These are phyloP conservation scores for Chytridium lagenaria DNA, from an alignment of 371 early-diverging fungal species.

Conservation along the genomic window DNA sequence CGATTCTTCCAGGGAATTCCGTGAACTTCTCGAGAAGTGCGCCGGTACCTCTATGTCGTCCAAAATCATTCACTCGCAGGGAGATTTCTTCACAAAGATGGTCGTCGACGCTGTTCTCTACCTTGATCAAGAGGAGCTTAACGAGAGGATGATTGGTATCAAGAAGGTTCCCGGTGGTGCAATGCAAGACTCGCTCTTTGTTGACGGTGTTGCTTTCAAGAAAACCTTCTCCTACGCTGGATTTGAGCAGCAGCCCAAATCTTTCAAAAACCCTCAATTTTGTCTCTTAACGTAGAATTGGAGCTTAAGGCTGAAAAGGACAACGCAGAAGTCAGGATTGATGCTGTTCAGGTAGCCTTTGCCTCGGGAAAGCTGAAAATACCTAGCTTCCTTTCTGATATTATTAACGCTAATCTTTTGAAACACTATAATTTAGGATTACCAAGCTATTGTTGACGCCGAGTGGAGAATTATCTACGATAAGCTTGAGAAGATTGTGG, in stretches of 20 bases:
- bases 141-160: constrained; percentile 95
- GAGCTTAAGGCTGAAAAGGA: constrained; percentile 99
- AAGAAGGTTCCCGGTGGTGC: constrained; percentile 99
- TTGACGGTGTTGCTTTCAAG: constrained; percentile 99
- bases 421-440: too few species aligned
- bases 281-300: constrained; percentile 97
- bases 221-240: constrained; percentile 99
- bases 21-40: constrained; percentile 92
- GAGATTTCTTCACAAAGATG: constrained; percentile 98
- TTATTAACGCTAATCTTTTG: too few species aligned
- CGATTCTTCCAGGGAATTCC: constrained; percentile 73
- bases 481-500: constrained; percentile 97
- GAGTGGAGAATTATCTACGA: constrained; percentile 99
- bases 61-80: constrained; percentile 97
- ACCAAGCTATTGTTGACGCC: constrained; percentile 99
- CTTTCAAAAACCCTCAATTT: constrained; percentile 92
- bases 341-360: constrained; percentile 77
- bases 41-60: constrained; percentile 99
- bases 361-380: too few species aligned
- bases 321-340: constrained; percentile 99
- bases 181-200: constrained; percentile 96
- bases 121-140: constrained; percentile 88
- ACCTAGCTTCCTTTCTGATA: too few species aligned
- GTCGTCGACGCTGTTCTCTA: constrained; percentile 97
- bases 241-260: constrained; percentile 99